Percentiles rank a stretch among this genome's conserved stretches.
phyloP scores from a whole-genome alignment of 2,329 filamentous ascomycete genomes.

The Elsinoe ampelina region DNA sequence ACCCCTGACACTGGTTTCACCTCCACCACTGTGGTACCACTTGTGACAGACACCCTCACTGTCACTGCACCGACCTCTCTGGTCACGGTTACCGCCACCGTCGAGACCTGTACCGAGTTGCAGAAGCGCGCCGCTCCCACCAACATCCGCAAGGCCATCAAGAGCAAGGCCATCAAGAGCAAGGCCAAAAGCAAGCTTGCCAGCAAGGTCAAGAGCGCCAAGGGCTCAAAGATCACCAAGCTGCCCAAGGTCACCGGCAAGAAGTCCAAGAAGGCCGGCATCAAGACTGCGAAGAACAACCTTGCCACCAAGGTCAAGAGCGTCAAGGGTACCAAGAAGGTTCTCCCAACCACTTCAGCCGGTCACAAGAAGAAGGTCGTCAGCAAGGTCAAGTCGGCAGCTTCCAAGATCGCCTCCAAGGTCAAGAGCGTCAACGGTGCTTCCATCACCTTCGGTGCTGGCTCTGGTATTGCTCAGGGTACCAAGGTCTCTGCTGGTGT shows the following conservation, averaged over 20 bases:
- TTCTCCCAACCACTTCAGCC: background rate
- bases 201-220: conserved; percentile 2
- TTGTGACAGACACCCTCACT: conserved; percentile 6
- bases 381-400: conserved; percentile 5
- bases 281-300: background rate
- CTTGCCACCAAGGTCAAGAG: conserved; percentile 1
- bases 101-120: background rate
- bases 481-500: conserved; percentile 6
- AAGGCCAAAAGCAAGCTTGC: conserved; percentile 6
- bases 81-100: conserved; percentile 6
- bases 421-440: conserved; percentile 1
- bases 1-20: conserved; percentile 6
- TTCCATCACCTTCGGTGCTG: conserved; percentile 2
- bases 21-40: conserved; percentile 1
- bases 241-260: background rate
- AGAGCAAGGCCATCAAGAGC: conserved; percentile 4
- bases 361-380: background rate
- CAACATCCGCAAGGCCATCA: background rate
- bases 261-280: background rate
- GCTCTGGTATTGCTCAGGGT: background rate
- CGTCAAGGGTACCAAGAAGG: conserved; percentile 6
- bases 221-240: background rate
- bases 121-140: conserved; percentile 5
- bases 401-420: conserved; percentile 6
- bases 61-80: conserved; percentile 5